These are phyloP conservation scores for Colletotrichum gloeosporioides DNA, from an alignment of 2,329 filamentous ascomycete genomes.

Conservation along the genomic window DNA sequence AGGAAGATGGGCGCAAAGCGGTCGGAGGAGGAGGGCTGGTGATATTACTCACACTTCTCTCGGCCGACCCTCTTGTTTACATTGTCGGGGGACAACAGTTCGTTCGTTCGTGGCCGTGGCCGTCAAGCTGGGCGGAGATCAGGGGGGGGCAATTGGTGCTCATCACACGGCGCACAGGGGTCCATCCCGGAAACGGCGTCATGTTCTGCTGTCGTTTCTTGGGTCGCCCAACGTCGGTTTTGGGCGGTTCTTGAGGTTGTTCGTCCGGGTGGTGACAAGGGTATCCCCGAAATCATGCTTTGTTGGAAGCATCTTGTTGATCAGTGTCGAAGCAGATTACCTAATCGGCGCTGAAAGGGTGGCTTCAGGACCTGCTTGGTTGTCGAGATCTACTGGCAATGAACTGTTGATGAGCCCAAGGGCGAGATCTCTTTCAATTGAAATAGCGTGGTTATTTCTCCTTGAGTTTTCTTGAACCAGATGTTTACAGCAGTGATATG, in stretches of 20 bases:
- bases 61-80: conserved; percentile 3
- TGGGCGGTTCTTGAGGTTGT: neutral
- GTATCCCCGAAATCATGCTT: neutral
- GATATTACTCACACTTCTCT: conserved; percentile 8
- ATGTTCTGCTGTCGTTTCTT: neutral
- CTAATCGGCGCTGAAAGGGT: neutral
- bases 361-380: neutral
- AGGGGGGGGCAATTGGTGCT: neutral
- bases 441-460: fast-evolving
- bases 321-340: neutral
- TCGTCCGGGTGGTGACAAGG: neutral
- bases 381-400: neutral
- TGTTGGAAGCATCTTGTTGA: neutral
- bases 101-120: neutral
- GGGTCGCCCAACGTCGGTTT: neutral
- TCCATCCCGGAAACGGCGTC: neutral
- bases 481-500: neutral
- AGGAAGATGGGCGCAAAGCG: neutral
- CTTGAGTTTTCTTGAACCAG: neutral
- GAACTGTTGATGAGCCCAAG: neutral
- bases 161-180: conserved; percentile 4
- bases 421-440: neutral
- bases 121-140: neutral
- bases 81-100: neutral
- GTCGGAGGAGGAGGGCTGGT: neutral